These are phyloP conservation scores for Perilla frutescens DNA, from an alignment of 257 asterid species.

Conservation along the genomic window DNA sequence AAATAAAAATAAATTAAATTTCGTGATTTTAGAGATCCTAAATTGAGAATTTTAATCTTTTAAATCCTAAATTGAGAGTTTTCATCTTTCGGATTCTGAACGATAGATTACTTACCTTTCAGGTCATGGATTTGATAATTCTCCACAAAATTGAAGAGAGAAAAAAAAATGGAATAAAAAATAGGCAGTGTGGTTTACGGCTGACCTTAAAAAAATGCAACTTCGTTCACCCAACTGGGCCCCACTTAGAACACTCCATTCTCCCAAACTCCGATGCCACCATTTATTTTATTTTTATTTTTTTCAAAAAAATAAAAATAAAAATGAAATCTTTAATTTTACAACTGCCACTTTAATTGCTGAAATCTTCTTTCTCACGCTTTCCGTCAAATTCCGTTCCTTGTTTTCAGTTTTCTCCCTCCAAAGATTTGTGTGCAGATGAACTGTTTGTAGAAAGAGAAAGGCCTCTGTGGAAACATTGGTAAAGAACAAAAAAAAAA, in stretches of 20 bases:
- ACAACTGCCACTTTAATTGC: slow-evolving; percentile 16
- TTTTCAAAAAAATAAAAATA: background rate
- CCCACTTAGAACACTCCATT: slow-evolving; percentile 40
- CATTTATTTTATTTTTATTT: background rate
- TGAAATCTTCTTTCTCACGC: slow-evolving; percentile 49
- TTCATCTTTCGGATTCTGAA: too few species aligned
- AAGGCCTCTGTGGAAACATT: background rate
- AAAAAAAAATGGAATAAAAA: too few species aligned
- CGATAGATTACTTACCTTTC: too few species aligned
- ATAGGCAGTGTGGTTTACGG: too few species aligned
- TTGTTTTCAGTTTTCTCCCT: slow-evolving; percentile 33
- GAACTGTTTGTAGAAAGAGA: slow-evolving; percentile 29
- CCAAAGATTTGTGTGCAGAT: slow-evolving; percentile 34
- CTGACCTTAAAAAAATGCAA: background rate
- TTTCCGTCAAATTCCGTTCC: slow-evolving; percentile 42
- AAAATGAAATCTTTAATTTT: slow-evolving; percentile 4
- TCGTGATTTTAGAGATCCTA: too few species aligned
- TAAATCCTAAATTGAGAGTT: too few species aligned
- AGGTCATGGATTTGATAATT: too few species aligned
- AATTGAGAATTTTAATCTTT: too few species aligned
- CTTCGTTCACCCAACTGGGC: slow-evolving; percentile 26
- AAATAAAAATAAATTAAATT: too few species aligned
- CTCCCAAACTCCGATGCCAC: slow-evolving; percentile 24
- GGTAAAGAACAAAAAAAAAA: background rate
- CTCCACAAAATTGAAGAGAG: too few species aligned